Conservation (phyloP, 495 filamentous ascomycete species). For the Trichoderma orchidacearum region DNA sequence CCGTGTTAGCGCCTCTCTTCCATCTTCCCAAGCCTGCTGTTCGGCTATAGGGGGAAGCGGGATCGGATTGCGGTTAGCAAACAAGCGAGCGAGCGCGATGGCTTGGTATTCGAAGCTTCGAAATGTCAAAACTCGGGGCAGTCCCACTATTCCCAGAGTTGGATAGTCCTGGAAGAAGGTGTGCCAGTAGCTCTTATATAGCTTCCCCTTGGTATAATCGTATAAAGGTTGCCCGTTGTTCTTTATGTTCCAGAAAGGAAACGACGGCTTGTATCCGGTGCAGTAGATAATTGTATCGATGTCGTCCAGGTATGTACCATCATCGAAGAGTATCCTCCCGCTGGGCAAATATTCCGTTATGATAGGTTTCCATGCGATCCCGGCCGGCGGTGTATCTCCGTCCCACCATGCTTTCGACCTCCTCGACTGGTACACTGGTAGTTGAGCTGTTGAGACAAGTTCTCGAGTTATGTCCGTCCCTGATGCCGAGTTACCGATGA, state of each 20-base stretch:
- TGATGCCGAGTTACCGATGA: slow-evolving; percentile 38
- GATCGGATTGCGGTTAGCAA: slow-evolving; percentile 16
- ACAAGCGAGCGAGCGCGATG: slow-evolving; percentile 31
- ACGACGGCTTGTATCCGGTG: slow-evolving; percentile 33
- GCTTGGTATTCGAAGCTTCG: slow-evolving; percentile 39
- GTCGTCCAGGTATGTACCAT: slow-evolving; percentile 22
- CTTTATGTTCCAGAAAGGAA: slow-evolving; percentile 32
- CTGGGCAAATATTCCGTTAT: slow-evolving; percentile 18
- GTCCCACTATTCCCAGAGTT: slow-evolving; percentile 26
- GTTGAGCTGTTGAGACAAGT: slow-evolving; percentile 15
- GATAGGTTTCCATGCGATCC: slow-evolving; percentile 32
- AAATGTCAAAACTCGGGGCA: slow-evolving; percentile 32
- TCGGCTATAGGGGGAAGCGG: slow-evolving; percentile 17
- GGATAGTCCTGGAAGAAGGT: slow-evolving; percentile 29
- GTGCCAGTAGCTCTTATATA: slow-evolving; percentile 25
- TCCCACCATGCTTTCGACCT: slow-evolving; percentile 31
- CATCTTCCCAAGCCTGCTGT: slow-evolving; percentile 26
- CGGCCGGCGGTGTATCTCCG: slow-evolving; percentile 19
- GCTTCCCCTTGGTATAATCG: slow-evolving; percentile 20
- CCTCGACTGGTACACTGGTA: slow-evolving; percentile 31
- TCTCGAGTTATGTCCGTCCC: slow-evolving; percentile 31
- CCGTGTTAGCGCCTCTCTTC: slow-evolving; percentile 10
- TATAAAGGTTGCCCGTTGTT: slow-evolving; percentile 24
- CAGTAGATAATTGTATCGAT: slow-evolving; percentile 35
- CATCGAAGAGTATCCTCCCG: slow-evolving; percentile 29